Evolutionary conservation across 2,329 filamentous ascomycete genomes (phyloP).

Genomic region (Coniochaeta pulveracea): DNA sequence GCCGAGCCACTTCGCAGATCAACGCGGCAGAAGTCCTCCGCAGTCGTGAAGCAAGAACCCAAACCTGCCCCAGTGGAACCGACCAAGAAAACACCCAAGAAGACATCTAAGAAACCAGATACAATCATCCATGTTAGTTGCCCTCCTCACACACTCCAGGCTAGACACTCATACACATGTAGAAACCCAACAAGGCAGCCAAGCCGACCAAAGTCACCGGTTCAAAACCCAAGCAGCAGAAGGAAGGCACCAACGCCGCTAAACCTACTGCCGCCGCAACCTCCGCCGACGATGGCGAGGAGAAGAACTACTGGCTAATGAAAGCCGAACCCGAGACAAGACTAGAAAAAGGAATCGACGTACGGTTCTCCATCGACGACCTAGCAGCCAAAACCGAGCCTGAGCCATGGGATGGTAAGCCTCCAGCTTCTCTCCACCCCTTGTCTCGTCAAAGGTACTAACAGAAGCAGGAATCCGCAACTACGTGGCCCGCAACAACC

Average conservation of each 20-base stretch:
- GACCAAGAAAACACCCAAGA: neutral
- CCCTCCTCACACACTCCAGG: neutral
- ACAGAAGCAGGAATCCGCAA: constrained; percentile 29
- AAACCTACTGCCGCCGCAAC: neutral
- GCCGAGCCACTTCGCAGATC: constrained; percentile 7
- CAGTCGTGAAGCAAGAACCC: neutral
- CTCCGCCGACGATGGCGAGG: neutral
- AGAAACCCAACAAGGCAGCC: neutral
- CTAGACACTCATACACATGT: neutral
- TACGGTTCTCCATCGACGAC: constrained; percentile 92
- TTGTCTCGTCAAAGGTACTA: constrained; percentile 3
- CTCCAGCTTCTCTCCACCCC: constrained; percentile 6
- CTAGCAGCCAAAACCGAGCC: constrained; percentile 59
- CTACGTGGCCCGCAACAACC: constrained; percentile 71
- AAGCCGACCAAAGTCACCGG: neutral
- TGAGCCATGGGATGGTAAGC: constrained; percentile 83
- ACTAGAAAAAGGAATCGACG: constrained; percentile 75
- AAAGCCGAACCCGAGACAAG: constrained; percentile 84
- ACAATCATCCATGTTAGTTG: neutral
- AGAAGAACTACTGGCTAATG: constrained; percentile 59
- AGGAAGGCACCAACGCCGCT: neutral
- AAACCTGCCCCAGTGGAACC: neutral
- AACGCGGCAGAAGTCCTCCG: constrained; percentile 7
- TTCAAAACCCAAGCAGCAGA: too few relatives aligned
- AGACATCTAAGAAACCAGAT: neutral